Conservation (phyloP, 2,329 filamentous ascomycete species). For the Xylariomycetidae sp. region DNA sequence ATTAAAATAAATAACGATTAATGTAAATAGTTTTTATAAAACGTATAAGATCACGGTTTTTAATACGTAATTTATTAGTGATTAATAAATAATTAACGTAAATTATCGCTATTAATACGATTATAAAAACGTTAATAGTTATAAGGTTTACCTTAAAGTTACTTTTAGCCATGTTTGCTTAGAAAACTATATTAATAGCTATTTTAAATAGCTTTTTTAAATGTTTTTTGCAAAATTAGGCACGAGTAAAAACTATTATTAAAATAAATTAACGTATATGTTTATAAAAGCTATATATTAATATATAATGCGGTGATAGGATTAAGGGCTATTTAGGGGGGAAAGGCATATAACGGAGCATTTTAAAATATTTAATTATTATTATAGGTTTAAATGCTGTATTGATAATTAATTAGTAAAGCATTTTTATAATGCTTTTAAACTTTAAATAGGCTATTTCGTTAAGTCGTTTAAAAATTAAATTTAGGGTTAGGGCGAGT, state of each 20-base stretch:
- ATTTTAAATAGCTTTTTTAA: slow-evolving; percentile 1
- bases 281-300: slow-evolving; percentile 4
- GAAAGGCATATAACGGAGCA: slow-evolving; percentile 1
- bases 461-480: slow-evolving; percentile 1
- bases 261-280: slow-evolving; percentile 2
- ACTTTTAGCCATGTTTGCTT: too few species aligned
- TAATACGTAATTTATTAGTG: slow-evolving; percentile 7
- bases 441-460: slow-evolving; percentile 5
- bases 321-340: slow-evolving; percentile 3
- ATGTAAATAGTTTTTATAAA: slow-evolving; percentile 4
- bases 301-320: slow-evolving; percentile 6
- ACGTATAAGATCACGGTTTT: slow-evolving; percentile 2
- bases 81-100: slow-evolving; percentile 5
- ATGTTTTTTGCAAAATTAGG: slow-evolving; percentile 1
- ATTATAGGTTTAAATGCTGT: slow-evolving; percentile 3
- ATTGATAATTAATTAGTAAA: slow-evolving; percentile 8
- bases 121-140: slow-evolving; percentile 2
- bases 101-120: slow-evolving; percentile 5
- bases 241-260: too few species aligned
- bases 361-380: slow-evolving; percentile 5
- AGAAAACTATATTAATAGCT: slow-evolving; percentile 1
- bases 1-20: slow-evolving; percentile 6
- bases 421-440: slow-evolving; percentile 5
- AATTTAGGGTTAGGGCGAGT: background rate
- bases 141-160: too few species aligned